Evolutionary conservation across 371 early-diverging fungal genomes (phyloP).

Genomic region (Rhizopus arrhizus): DNA sequence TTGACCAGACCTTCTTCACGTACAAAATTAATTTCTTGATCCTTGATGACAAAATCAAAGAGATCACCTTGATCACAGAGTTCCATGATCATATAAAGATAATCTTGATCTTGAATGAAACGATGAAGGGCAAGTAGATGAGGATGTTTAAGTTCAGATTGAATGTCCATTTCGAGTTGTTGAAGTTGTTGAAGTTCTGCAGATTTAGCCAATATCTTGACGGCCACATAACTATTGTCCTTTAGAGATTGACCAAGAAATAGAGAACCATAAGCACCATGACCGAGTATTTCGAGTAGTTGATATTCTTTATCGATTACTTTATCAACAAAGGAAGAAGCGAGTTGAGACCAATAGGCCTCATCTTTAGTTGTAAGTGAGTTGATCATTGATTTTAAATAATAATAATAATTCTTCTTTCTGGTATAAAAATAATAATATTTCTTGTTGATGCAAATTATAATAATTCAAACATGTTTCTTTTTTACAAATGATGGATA

Average conservation of each 20-base stretch:
- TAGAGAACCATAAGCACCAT: conserved; percentile 65
- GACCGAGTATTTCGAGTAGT: conserved; percentile 60
- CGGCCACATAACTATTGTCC: conserved; percentile 58
- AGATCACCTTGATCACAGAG: conserved; percentile 67
- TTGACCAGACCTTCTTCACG: conserved; percentile 44
- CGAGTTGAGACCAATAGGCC: conserved; percentile 38
- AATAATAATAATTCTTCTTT: neutral
- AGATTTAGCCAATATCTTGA: conserved; percentile 73
- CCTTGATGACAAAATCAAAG: conserved; percentile 62
- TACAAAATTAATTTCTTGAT: conserved; percentile 35
- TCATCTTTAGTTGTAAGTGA: conserved; percentile 13
- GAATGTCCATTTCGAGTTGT: conserved; percentile 75
- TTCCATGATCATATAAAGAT: conserved; percentile 64
- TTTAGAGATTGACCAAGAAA: conserved; percentile 56
- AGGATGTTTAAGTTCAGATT: conserved; percentile 66
- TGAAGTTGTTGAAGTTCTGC: conserved; percentile 60
- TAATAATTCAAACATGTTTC: no score
- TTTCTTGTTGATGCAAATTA: no score
- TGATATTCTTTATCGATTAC: conserved; percentile 37
- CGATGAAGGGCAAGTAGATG: conserved; percentile 66
- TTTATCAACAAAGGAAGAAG: conserved; percentile 39
- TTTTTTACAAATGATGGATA: no score
- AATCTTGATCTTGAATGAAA: conserved; percentile 54
- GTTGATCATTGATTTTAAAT: neutral
- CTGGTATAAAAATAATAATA: neutral